Evolutionary conservation across 108 stramenopile genomes (phyloP).

Genomic region (Skeletonema costatum): DNA sequence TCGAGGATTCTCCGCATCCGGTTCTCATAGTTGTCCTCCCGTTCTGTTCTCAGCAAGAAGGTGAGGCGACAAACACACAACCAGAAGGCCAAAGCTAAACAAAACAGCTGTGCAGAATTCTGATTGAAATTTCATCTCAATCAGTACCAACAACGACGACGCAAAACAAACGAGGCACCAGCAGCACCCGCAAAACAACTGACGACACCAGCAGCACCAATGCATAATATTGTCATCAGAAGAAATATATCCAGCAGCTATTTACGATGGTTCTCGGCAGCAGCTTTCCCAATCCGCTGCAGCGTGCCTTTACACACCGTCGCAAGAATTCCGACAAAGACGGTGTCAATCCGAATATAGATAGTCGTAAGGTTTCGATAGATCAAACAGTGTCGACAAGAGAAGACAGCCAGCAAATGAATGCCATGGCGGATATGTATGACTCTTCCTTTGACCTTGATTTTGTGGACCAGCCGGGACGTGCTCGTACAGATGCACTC

Average conservation of each 20-base stretch:
- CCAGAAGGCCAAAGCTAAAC: too few relatives aligned
- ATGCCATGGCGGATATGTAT: constrained; percentile 5
- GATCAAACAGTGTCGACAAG: constrained; percentile 29
- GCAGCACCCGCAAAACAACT: too few relatives aligned
- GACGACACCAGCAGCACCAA: neutral
- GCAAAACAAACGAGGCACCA: too few relatives aligned
- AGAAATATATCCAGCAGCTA: neutral
- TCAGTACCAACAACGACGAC: too few relatives aligned
- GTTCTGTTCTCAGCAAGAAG: too few relatives aligned
- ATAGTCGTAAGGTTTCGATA: constrained; percentile 24
- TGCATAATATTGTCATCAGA: neutral
- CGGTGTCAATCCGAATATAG: neutral
- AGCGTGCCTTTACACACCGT: neutral
- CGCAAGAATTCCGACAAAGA: constrained; percentile 5
- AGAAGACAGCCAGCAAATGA: constrained; percentile 19
- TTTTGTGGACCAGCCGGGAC: neutral
- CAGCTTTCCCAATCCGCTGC: constrained; percentile 7
- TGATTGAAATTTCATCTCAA: too few relatives aligned
- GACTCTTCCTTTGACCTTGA: neutral
- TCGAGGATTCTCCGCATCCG: too few relatives aligned
- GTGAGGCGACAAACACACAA: too few relatives aligned
- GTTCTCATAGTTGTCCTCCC: too few relatives aligned
- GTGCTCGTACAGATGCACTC: neutral
- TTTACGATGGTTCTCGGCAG: neutral
- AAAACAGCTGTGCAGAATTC: too few relatives aligned